phyloP scores from a whole-genome alignment of 2,329 filamentous ascomycete species.

The Fusarium camptoceras region DNA sequence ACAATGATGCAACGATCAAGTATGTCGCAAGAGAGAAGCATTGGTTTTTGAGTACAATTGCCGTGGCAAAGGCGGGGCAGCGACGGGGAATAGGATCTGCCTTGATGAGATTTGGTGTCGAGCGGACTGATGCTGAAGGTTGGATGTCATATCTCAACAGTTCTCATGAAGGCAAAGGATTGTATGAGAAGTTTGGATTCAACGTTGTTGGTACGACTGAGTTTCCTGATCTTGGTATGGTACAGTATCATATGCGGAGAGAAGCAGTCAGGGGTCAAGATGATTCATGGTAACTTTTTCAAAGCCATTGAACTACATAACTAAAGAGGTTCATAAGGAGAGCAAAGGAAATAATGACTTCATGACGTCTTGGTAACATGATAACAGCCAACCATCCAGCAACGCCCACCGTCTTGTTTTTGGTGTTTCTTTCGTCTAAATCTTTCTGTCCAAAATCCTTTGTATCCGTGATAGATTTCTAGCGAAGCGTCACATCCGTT shows the following conservation, averaged over 20 bases:
- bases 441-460: constrained; percentile 24
- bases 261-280: constrained; percentile 18
- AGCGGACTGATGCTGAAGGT: constrained; percentile 46
- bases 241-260: constrained; percentile 50
- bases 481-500: constrained; percentile 3
- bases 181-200: constrained; percentile 51
- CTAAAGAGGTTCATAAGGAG: constrained; percentile 31
- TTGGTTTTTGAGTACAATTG: constrained; percentile 53
- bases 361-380: constrained; percentile 31
- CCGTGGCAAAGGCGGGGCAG: constrained; percentile 49
- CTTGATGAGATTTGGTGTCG: constrained; percentile 51
- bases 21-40: constrained; percentile 44
- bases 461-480: background rate
- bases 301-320: constrained; percentile 30
- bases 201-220: constrained; percentile 35
- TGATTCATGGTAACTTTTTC: background rate
- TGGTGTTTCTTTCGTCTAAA: constrained; percentile 31
- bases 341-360: constrained; percentile 29
- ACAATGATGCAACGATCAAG: constrained; percentile 37
- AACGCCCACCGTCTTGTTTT: constrained; percentile 40
- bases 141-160: constrained; percentile 48
- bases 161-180: constrained; percentile 39
- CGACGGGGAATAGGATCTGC: constrained; percentile 50
- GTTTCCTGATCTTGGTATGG: constrained; percentile 37
- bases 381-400: constrained; percentile 15